Evolutionary conservation across 495 filamentous ascomycete species (phyloP), one percentile per base, ranked within the genome.

Genomic region (Hyaloscypha variabilis): DNA sequence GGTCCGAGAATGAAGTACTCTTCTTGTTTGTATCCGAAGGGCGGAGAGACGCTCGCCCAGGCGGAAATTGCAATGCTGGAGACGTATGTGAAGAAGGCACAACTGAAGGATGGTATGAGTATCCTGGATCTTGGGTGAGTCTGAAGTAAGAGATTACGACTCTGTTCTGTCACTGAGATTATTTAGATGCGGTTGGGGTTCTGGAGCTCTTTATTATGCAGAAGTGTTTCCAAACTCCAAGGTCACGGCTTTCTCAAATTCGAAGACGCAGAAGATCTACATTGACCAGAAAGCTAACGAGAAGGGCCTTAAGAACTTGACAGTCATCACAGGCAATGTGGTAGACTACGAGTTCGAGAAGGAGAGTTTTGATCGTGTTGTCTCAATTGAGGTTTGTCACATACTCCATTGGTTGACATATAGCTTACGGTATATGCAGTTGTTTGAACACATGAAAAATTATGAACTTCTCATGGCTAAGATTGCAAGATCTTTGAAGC

Each of bases 361-460:
- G 24, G 73, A 76, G 50, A 71, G 65, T 34, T 90, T 82, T 66
- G 87, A 90, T 67, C 80, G 87, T 5, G 82, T 88, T 2, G 70
- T 89, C 28, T 85, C 83, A 3, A 85, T 90, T 64, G 87, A 89
- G 76, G 79, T 80, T 64, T 46, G 34, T 62, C 8, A 58, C 42
- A 51, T 50, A 53, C 13, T 39, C 19, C 21, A 14, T 11, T 61
- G 8, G 28, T 10, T 49, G 8, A 39, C n/a, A 51, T 36, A n/a
- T 52, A 21, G 24, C 55, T 60, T n/a, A 68, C 52, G 23, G 0
- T 4, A 36, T 5, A 46, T 78, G 6, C 51, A 54, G 79, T 78
- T 90, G 25, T 89, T 90, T 69, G 88, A 90, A 71, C 88, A 90
- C 72, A 89, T 90, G 87, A 90, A 90, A 71, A 90, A 90, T 67